Conservation (phyloP, 1,284 basidiomycete genomes). For the Calocybe gambosa region DNA sequence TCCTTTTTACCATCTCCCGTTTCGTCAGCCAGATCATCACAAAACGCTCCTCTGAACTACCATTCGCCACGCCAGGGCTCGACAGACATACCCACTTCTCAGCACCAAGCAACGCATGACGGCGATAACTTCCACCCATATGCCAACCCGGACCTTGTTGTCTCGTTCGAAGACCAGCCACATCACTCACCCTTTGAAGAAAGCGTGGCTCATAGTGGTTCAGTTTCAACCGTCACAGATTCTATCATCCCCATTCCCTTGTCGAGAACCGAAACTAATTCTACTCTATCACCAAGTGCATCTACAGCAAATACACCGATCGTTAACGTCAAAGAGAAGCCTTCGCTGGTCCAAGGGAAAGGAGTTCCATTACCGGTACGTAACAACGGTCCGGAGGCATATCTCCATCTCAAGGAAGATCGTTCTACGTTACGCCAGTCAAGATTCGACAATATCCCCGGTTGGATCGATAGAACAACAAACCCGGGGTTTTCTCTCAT, state of each 20-base stretch:
- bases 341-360: conserved; percentile 36
- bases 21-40: conserved; percentile 8
- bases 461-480: conserved; percentile 42
- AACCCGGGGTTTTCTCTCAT: conserved; percentile 59
- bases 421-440: conserved; percentile 20
- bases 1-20: conserved; percentile 15
- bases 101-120: conserved; percentile 14
- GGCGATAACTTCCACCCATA: conserved; percentile 57
- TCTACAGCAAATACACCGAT: conserved; percentile 43
- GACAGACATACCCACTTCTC: conserved; percentile 7
- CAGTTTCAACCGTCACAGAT: conserved; percentile 51
- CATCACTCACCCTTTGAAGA: conserved; percentile 20
- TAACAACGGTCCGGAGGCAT: conserved; percentile 20
- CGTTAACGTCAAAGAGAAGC: conserved; percentile 26
- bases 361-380: conserved; percentile 49
- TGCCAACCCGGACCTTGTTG: conserved; percentile 63
- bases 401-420: conserved; percentile 17
- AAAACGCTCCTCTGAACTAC: conserved; percentile 13
- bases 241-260: conserved; percentile 20
- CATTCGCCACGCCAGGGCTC: conserved; percentile 1
- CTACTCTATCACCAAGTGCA: conserved; percentile 29
- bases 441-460: conserved; percentile 29
- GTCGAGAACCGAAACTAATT: conserved; percentile 34
- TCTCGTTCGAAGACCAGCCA: conserved; percentile 31
- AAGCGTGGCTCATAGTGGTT: conserved; percentile 39